These are phyloP conservation scores for Wickerhamiella azyma DNA, from an alignment of 805 yeast genomes.

Conservation along the genomic window DNA sequence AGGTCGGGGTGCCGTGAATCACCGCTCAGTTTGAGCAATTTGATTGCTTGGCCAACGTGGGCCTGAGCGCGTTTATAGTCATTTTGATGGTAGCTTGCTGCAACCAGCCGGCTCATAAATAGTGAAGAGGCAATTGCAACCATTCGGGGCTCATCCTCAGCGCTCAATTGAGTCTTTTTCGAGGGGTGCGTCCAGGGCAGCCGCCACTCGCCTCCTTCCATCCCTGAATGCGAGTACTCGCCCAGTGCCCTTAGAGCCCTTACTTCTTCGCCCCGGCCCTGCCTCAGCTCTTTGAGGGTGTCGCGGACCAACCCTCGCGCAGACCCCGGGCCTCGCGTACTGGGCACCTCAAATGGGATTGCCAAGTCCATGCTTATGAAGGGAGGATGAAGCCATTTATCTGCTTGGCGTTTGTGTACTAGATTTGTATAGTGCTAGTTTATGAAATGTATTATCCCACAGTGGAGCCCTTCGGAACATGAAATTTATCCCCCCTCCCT, in stretches of 20 bases:
- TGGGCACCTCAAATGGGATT: slow-evolving; percentile 7
- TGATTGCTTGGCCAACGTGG: slow-evolving; percentile 18
- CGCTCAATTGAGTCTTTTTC: slow-evolving; percentile 10
- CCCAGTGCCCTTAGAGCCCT: slow-evolving; percentile 10
- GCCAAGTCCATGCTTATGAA: slow-evolving; percentile 5
- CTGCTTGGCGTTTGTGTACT: too few species aligned
- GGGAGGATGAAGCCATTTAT: too few species aligned
- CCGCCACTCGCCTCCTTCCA: slow-evolving; percentile 9
- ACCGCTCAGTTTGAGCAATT: slow-evolving; percentile 14
- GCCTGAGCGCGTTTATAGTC: slow-evolving; percentile 20
- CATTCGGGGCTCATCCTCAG: slow-evolving; percentile 19
- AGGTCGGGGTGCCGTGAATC: slow-evolving; percentile 16
- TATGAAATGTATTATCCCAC: too few species aligned
- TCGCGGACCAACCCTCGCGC: slow-evolving; percentile 15
- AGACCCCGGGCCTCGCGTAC: slow-evolving; percentile 7
- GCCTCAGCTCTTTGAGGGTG: slow-evolving; percentile 14
- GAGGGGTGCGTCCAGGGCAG: slow-evolving; percentile 12
- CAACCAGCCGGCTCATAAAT: slow-evolving; percentile 13
- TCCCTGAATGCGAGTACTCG: background rate
- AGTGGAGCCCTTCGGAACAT: too few species aligned
- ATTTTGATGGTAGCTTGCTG: slow-evolving; percentile 9
- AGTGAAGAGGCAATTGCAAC: slow-evolving; percentile 16
- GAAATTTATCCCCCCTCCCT: background rate
- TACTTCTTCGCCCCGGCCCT: slow-evolving; percentile 20
- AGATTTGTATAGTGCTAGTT: too few species aligned